A percentile compares a stretch with the other conserved stretches of the same genome.
These are phyloP conservation scores for Golubevia pallescens DNA, from an alignment of 1,284 basidiomycete genomes.

Conservation along the genomic window DNA sequence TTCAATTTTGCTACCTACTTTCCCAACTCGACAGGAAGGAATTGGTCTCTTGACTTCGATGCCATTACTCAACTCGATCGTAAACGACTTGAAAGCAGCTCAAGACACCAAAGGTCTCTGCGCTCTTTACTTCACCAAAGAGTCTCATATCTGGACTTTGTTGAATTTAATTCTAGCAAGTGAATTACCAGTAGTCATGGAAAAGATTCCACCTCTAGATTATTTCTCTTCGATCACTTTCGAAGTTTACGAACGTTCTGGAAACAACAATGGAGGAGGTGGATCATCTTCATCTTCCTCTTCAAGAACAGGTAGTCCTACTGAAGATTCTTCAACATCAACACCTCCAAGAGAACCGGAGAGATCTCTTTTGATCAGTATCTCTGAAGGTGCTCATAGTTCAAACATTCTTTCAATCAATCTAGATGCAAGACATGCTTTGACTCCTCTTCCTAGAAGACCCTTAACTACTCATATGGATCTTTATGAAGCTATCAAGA, in stretches of 20 bases:
- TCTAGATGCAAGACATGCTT: slow-evolving; percentile 56
- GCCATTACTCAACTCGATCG: slow-evolving; percentile 55
- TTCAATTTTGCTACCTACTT: too few species aligned
- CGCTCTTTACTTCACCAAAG: slow-evolving; percentile 62
- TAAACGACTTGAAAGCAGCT: slow-evolving; percentile 41
- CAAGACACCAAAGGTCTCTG: slow-evolving; percentile 44
- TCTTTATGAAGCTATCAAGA: slow-evolving; percentile 53
- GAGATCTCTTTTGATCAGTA: slow-evolving; percentile 54
- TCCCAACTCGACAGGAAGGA: slow-evolving; percentile 25
- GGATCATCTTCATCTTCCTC: neutral
- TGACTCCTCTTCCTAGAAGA: slow-evolving; percentile 51
- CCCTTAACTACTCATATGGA: slow-evolving; percentile 60
- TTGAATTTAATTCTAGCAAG: slow-evolving; percentile 60
- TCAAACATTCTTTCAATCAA: slow-evolving; percentile 55
- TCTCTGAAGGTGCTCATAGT: slow-evolving; percentile 58
- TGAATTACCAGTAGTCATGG: slow-evolving; percentile 54
- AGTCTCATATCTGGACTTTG: slow-evolving; percentile 60
- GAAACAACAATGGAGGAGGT: slow-evolving; percentile 6
- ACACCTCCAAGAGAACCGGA: slow-evolving; percentile 18
- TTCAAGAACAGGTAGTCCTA: too few species aligned
- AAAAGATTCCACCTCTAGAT: slow-evolving; percentile 48
- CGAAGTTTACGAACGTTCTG: slow-evolving; percentile 50
- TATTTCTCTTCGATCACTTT: slow-evolving; percentile 63
- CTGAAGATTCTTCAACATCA: too few species aligned
- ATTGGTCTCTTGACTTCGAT: slow-evolving; percentile 59